Evolutionary conservation across 805 yeast genomes (phyloP).

Genomic region (Candida easanensis): DNA sequence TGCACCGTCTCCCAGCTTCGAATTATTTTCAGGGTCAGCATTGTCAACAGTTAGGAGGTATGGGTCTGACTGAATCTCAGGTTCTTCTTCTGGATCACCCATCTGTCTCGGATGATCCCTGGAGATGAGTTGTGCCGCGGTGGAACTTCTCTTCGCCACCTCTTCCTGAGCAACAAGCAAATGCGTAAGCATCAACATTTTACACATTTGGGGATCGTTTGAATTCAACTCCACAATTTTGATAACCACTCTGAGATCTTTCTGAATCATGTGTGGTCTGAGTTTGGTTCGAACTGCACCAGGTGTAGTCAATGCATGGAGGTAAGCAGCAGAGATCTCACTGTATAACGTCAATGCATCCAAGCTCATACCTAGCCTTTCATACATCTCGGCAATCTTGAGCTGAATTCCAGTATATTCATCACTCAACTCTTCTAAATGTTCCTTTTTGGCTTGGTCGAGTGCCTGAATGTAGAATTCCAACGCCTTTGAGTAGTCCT

Average conservation of each 20-base stretch:
- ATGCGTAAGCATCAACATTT: constrained; percentile 60
- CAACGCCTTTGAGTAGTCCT: constrained; percentile 66
- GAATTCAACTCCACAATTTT: constrained; percentile 60
- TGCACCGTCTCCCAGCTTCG: constrained; percentile 3
- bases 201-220: constrained; percentile 45
- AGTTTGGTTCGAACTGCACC: constrained; percentile 29
- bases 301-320: constrained; percentile 47
- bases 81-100: not conserved
- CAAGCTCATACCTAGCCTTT: constrained; percentile 54
- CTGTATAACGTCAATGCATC: constrained; percentile 68
- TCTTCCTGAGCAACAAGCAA: constrained; percentile 65
- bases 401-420: constrained; percentile 90
- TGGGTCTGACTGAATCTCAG: constrained; percentile 4
- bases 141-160: constrained; percentile 42
- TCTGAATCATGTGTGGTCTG: constrained; percentile 61
- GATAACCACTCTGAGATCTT: constrained; percentile 66
- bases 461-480: constrained; percentile 73
- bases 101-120: constrained; percentile 20
- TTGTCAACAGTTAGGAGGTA: constrained; percentile 4
- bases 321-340: constrained; percentile 60
- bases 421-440: constrained; percentile 59
- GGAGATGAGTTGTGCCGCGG: constrained; percentile 31
- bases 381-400: constrained; percentile 85
- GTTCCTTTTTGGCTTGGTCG: constrained; percentile 52
- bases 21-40: constrained; percentile 1